Evolutionary conservation across 1,284 basidiomycete species (phyloP).

Genomic region (Apiotrichum mycotoxinovorans): DNA sequence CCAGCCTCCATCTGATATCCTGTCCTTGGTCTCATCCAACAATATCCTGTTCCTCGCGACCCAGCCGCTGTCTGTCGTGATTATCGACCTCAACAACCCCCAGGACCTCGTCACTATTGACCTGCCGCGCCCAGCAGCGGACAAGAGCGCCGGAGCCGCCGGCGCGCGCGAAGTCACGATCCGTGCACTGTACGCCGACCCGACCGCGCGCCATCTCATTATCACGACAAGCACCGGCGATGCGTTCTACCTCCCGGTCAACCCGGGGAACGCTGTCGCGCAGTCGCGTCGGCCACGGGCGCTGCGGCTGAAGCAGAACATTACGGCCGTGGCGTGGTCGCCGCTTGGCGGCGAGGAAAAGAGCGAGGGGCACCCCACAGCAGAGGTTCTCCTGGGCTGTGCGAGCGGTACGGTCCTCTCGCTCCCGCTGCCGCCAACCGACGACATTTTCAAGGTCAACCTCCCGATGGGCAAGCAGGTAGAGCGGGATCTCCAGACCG

Average conservation of each 20-base stretch:
- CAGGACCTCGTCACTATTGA: conserved; percentile 74
- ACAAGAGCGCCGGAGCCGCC: conserved; percentile 48
- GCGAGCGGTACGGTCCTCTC: conserved; percentile 80
- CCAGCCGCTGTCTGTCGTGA: conserved; percentile 68
- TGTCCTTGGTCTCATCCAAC: conserved; percentile 74
- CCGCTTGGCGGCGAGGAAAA: conserved; percentile 46
- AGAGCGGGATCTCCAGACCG: conserved; percentile 65
- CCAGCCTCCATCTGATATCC: conserved; percentile 72
- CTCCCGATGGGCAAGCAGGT: conserved; percentile 43
- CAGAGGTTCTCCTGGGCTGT: conserved; percentile 69
- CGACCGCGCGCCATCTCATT: conserved; percentile 83
- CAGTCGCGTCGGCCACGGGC: conserved; percentile 67
- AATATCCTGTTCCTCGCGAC: conserved; percentile 82
- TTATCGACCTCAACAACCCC: conserved; percentile 77
- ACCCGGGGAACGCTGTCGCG: conserved; percentile 32
- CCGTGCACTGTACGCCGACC: conserved; percentile 81
- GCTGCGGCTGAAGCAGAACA: conserved; percentile 79
- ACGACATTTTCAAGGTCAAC: conserved; percentile 78
- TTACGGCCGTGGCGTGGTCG: conserved; percentile 94
- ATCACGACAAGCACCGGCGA: conserved; percentile 83
- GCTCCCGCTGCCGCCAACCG: conserved; percentile 64
- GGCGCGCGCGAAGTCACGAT: conserved; percentile 49
- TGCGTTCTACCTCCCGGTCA: conserved; percentile 79
- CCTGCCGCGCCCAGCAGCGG: conserved; percentile 60
- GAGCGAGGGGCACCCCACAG: conserved; percentile 23